Conservation (phyloP, 768 basidiomycete genomes). For the Candolleomyces eurysporus region DNA sequence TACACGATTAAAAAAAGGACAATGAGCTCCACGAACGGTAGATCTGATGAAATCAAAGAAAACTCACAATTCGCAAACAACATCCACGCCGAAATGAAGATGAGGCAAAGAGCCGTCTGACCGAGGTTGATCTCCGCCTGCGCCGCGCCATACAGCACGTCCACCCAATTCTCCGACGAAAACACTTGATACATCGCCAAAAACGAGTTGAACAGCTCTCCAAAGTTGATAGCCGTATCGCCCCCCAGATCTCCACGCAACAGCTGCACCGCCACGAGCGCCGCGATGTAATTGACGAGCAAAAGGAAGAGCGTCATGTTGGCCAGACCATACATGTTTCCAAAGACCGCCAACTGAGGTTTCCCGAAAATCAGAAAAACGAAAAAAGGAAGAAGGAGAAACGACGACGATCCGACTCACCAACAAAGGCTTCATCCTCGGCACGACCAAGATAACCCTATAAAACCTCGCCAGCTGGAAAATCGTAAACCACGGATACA, state of each 20-base stretch:
- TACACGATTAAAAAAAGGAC: conserved; percentile 25
- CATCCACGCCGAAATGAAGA: conserved; percentile 83
- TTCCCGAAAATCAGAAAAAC: conserved; percentile 5
- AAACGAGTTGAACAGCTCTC: conserved; percentile 81
- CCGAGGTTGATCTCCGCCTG: conserved; percentile 59
- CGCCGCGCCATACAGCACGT: conserved; percentile 62
- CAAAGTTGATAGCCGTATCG: conserved; percentile 64
- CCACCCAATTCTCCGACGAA: conserved; percentile 95
- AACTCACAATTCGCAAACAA: conserved; percentile 87
- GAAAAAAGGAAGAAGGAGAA: not conserved
- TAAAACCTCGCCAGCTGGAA: conserved; percentile 89
- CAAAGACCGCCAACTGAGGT: conserved; percentile 78
- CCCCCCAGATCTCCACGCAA: conserved; percentile 76
- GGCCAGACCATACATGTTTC: conserved; percentile 84
- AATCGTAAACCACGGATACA: conserved; percentile 88
- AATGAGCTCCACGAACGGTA: not conserved
- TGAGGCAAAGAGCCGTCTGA: conserved; percentile 66
- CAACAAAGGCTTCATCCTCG: conserved; percentile 85
- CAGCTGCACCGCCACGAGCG: conserved; percentile 80
- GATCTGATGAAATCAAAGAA: conserved; percentile 1
- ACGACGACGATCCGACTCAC: conserved; percentile 37
- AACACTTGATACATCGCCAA: conserved; percentile 86
- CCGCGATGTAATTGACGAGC: conserved; percentile 82
- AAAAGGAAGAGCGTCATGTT: conserved; percentile 94
- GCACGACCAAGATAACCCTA: conserved; percentile 85